Evolutionary conservation across 2,329 filamentous ascomycete species (phyloP).

Genomic region (Microsporum audouinii): DNA sequence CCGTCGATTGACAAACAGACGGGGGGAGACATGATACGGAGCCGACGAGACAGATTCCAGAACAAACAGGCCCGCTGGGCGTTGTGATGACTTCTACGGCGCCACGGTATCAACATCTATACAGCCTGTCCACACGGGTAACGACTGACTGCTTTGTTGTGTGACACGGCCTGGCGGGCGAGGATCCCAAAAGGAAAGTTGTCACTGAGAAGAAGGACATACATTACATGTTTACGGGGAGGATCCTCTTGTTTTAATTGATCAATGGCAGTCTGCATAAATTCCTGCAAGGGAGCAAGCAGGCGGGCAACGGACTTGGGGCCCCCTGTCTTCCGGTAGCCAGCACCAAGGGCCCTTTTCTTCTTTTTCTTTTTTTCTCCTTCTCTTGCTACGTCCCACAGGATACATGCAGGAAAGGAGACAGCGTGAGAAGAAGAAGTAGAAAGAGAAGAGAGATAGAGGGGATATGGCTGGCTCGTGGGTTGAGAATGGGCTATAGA

Average conservation of each 20-base stretch:
- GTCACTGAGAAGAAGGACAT: not conserved
- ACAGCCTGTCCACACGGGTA: not conserved
- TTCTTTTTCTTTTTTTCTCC: not conserved
- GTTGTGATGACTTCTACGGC: not conserved
- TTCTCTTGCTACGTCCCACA: not conserved
- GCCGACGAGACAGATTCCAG: not conserved
- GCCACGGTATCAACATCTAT: not conserved
- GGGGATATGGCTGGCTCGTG: not conserved
- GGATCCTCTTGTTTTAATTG: not conserved
- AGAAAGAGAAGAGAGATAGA: not conserved
- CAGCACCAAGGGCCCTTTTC: not conserved
- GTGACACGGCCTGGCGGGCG: conserved; percentile 1
- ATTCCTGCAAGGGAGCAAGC: not conserved
- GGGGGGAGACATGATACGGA: not conserved
- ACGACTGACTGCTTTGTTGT: not conserved
- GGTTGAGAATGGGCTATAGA: not conserved
- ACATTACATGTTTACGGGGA: conserved; percentile 2
- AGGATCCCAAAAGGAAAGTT: not conserved
- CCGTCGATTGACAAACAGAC: conserved; percentile 3
- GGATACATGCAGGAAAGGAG: not conserved
- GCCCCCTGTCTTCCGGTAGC: conserved; percentile 1
- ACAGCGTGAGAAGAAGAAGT: not conserved
- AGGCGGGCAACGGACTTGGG: not conserved
- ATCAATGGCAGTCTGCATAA: conserved; percentile 2
- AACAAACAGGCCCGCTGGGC: not conserved